phyloP scores from a whole-genome alignment of 345 rosid species.

The Citrus trifoliata region DNA sequence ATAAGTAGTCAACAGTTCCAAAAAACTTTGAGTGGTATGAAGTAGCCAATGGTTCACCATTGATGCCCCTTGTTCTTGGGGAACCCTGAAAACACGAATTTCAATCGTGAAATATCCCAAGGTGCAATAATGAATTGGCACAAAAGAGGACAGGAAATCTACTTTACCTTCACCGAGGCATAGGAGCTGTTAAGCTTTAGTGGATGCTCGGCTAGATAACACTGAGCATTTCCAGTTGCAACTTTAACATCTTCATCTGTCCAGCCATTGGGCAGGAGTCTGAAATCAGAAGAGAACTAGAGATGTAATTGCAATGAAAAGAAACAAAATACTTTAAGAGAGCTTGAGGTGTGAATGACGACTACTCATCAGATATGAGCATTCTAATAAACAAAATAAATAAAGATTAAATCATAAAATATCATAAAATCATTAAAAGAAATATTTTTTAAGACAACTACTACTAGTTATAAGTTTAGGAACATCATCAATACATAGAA shows the following conservation, averaged over 20 bases:
- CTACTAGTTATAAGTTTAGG: background rate
- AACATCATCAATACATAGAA: background rate
- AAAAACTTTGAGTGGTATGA: slow-evolving; percentile 79
- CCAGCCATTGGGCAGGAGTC: slow-evolving; percentile 48
- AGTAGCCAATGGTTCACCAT: slow-evolving; percentile 80
- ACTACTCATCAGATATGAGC: background rate
- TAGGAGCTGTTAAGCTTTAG: slow-evolving; percentile 69
- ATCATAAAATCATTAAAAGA: background rate
- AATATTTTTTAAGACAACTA: background rate
- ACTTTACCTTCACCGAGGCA: slow-evolving; percentile 49
- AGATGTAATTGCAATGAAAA: background rate
- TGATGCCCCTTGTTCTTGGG: slow-evolving; percentile 40
- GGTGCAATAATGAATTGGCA: background rate
- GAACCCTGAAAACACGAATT: slow-evolving; percentile 49
- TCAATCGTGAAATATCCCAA: background rate
- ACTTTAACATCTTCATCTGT: slow-evolving; percentile 49
- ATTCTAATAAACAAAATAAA: background rate
- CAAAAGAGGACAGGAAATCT: background rate
- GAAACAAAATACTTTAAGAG: background rate
- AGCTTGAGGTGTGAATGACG: background rate
- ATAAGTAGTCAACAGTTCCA: slow-evolving; percentile 85
- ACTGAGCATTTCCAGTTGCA: slow-evolving; percentile 50
- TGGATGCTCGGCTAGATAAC: slow-evolving; percentile 51
- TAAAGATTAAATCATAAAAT: background rate
- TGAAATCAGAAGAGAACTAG: slow-evolving; percentile 25